A percentile compares a stretch with the other conserved stretches of the same genome.
These are phyloP conservation scores for Debaryomyces tyrocola DNA, from an alignment of 805 yeast genomes.

Conservation along the genomic window DNA sequence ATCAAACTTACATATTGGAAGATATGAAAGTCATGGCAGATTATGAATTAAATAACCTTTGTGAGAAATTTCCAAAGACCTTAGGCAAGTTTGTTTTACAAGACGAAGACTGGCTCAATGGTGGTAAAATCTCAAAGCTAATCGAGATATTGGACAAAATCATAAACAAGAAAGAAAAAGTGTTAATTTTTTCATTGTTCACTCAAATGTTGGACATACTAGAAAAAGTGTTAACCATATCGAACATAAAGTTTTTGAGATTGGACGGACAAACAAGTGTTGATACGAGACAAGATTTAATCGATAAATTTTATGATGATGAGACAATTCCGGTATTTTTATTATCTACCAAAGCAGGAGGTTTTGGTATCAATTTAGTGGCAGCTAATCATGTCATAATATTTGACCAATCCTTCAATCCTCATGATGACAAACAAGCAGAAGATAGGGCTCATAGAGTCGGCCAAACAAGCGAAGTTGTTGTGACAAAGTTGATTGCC, in stretches of 20 bases:
- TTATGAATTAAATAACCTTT: constrained; percentile 76
- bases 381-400: constrained; percentile 92
- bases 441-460: constrained; percentile 98
- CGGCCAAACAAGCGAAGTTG: constrained; percentile 85
- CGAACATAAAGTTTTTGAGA: constrained; percentile 71
- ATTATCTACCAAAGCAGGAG: constrained; percentile 95
- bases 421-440: constrained; percentile 98
- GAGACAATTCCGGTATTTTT: constrained; percentile 80
- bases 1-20: constrained; percentile 73
- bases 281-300: constrained; percentile 86
- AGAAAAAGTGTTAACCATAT: constrained; percentile 66
- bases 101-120: constrained; percentile 55
- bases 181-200: constrained; percentile 84
- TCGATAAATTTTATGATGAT: constrained; percentile 86
- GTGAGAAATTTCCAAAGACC: constrained; percentile 70
- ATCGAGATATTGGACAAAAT: constrained; percentile 57
- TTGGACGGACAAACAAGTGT: constrained; percentile 94
- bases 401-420: constrained; percentile 93
- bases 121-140: constrained; percentile 74
- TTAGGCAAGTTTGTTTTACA: constrained; percentile 53
- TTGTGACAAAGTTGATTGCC: constrained; percentile 72
- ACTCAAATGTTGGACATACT: constrained; percentile 90
- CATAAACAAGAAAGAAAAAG: constrained; percentile 58
- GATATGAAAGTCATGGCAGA: constrained; percentile 97
- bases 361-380: constrained; percentile 94